Base-by-base conservation (phyloP, 1,284 basidiomycete genomes). In the Xerocomus minutiporus region DNA sequence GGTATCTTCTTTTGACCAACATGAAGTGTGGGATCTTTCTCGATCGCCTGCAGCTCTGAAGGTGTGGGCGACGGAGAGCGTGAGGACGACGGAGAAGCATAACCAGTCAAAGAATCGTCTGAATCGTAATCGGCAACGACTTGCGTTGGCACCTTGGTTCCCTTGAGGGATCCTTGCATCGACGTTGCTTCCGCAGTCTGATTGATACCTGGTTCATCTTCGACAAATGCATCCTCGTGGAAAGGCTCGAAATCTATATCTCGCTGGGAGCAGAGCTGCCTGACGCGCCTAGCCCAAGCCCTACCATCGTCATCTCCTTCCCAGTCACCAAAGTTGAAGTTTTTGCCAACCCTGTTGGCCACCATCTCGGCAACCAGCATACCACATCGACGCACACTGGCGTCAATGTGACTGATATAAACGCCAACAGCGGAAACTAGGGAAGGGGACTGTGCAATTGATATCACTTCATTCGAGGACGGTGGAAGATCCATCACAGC, bases 311-410 rank as follows among this genome's bases (percentile, higher is more conserved):
- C 85, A 0, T 80, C 75, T 1, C 88, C 93, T 4, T 90, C 86
- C 96, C 96, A 98, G 39, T 79, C 81, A 0, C 80, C 84, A 58
- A 98, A 98, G 53, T 82, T 76, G 7, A 98, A 76, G 40, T 78
- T 77, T 67, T 87, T 88, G 0, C 82, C 78, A 4, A 76, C 73
- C 34, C 74, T 72, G 7, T 73, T 68, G 1, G 89, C 87, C 12
- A 89, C 77, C 47, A 88, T 73, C 68, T 99, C 96, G 0, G 91
- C 96, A 0, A 85, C 83, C 11, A 98, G 79, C 94, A 98, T 97
- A 2, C 96, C 96, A 58, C 93, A 87, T n/a, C 87, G 78, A 2
- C 95, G 84, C 12, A 97, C 79, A 2, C 81, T 78, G 4, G 78
- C 72, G 53, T 96, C 92, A 4, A 88, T 73, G 61, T 97, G 93